Conservation (phyloP, 2,329 filamentous ascomycete species). For the Fusarium sp. region DNA sequence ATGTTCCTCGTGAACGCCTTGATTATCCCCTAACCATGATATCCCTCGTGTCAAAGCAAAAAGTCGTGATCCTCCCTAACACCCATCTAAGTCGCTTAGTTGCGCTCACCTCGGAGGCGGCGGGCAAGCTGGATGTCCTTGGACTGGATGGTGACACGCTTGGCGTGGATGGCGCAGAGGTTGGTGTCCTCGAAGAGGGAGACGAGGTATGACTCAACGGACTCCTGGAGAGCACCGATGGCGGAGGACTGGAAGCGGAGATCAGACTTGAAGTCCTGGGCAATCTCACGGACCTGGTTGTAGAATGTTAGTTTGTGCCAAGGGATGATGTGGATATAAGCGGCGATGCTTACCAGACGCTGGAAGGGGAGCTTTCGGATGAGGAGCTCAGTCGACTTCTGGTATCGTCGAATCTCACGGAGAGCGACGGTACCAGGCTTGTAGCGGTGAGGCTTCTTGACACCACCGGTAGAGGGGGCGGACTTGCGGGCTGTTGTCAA, state of each 20-base stretch:
- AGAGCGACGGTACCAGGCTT: constrained; percentile 97
- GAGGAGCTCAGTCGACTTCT: constrained; percentile 95
- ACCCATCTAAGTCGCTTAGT: constrained; percentile 63
- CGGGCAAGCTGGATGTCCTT: constrained; percentile 98
- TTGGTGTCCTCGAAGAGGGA: constrained; percentile 99
- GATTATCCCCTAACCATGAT: constrained; percentile 57
- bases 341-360: constrained; percentile 73
- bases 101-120: constrained; percentile 92
- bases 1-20: constrained; percentile 59
- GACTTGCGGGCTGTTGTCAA: constrained; percentile 79
- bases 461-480: constrained; percentile 94
- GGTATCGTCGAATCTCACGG: constrained; percentile 98
- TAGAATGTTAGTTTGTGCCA: constrained; percentile 13
- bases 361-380: constrained; percentile 99
- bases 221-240: constrained; percentile 97
- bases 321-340: background rate
- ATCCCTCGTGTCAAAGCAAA: constrained; percentile 53
- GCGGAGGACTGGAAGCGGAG: constrained; percentile 98
- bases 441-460: constrained; percentile 94
- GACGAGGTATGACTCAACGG: constrained; percentile 98
- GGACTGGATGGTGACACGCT: constrained; percentile 97
- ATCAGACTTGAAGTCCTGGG: constrained; percentile 94
- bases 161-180: constrained; percentile 97
- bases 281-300: constrained; percentile 86
- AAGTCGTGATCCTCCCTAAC: constrained; percentile 55